Evolutionary conservation across 768 basidiomycete species (phyloP).

Genomic region (Dentipellis sp.): DNA sequence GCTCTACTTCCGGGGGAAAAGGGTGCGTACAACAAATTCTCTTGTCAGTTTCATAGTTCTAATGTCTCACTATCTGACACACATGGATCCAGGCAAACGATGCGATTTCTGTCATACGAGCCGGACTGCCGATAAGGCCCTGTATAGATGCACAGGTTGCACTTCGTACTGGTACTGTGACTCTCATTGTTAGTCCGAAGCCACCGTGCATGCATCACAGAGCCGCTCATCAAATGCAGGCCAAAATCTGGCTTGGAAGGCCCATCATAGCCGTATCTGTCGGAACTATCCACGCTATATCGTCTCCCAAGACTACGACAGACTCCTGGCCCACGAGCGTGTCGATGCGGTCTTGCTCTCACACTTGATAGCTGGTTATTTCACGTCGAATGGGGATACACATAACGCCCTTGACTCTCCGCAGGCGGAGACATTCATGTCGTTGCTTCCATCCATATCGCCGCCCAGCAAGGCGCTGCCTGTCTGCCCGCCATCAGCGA

Average conservation of each 20-base stretch:
- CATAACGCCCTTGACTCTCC: not conserved
- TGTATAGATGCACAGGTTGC: slow-evolving; percentile 59
- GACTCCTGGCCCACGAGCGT: slow-evolving; percentile 42
- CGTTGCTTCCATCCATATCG: slow-evolving; percentile 14
- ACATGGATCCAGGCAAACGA: slow-evolving; percentile 46
- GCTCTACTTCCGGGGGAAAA: not conserved
- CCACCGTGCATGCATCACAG: not conserved
- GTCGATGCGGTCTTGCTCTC: slow-evolving; percentile 58
- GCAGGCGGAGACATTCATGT: slow-evolving; percentile 13
- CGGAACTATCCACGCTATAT: slow-evolving; percentile 39
- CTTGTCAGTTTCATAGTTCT: not conserved
- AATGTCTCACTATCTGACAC: slow-evolving; percentile 30
- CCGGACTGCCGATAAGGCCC: slow-evolving; percentile 19
- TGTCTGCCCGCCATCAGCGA: slow-evolving; percentile 5
- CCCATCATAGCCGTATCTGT: slow-evolving; percentile 64
- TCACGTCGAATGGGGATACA: slow-evolving; percentile 10
- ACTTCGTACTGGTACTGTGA: slow-evolving; percentile 69
- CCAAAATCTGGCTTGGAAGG: slow-evolving; percentile 59
- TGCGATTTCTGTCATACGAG: slow-evolving; percentile 57
- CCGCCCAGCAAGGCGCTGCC: slow-evolving; percentile 24
- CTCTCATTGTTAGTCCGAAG: slow-evolving; percentile 39
- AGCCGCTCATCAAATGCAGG: slow-evolving; percentile 30
- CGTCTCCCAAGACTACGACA: slow-evolving; percentile 36
- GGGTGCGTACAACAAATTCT: not conserved
- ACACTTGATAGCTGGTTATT: slow-evolving; percentile 42